Evolutionary conservation across 2,329 filamentous ascomycete genomes (phyloP), one percentile per base, ranked within the genome.

Genomic region (Pseudodiploospora longispora): DNA sequence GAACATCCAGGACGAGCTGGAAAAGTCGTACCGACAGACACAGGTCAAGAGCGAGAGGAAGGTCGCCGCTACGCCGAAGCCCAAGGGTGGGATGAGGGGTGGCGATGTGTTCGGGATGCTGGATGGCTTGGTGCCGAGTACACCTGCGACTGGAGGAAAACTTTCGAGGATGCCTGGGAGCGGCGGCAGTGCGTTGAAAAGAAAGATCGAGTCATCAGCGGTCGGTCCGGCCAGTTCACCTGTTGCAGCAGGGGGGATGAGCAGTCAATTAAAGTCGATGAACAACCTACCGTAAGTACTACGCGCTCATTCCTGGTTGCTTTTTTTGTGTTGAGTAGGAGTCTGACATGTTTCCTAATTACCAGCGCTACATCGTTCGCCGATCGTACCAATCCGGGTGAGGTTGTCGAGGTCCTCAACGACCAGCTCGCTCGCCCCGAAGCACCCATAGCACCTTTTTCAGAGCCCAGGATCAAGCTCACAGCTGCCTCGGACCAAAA

Each of bases 401-500:
- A 94, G 55, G 76, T 88, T 7, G 61, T 93, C 39, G 90, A 97
- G 60, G 78, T 88, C 29, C 75, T 98, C 49, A 96, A 96, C 63
- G 71, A 77, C 36, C 80, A 91, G 47, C 75, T 95, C 30, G 61
- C 75, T 10, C 66, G 80, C 1, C 71, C 84, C 30, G 81, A 87
- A 38, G 70, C 83, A 2, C 86, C 85, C 3, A 75, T 86, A 27
- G 82, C 83, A 30, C 83, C 85, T 1, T 87, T 81, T 51, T 61
- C 80, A 8, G 86, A 93, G 61, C 60, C 87, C 10, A 84, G 93
- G 41, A 81, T 97, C 61, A 90, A 86, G 59, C 74, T 95, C 19
- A 90, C 83, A 5, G 86, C 88, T 3, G 86, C 87, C 47, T 91
- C 88, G 1, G 91, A 97, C 60, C 76, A 88, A 57, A 89, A 90